Evolutionary conservation across 306 rosid genomes (phyloP).

Genomic region (Lathyrus aphaca): DNA sequence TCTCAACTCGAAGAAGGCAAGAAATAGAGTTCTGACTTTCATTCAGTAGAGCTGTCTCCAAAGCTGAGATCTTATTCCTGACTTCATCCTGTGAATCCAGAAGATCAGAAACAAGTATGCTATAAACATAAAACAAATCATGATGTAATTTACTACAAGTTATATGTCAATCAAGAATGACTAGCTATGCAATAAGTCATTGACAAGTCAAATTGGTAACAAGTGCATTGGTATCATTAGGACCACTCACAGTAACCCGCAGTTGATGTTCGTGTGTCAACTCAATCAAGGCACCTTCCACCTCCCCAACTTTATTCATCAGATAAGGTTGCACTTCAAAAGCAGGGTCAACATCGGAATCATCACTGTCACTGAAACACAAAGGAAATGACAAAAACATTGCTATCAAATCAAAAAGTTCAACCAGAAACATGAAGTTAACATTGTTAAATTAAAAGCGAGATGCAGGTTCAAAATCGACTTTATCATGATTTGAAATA

Average conservation of each 20-base stretch:
- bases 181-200: constrained; percentile 23
- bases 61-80: constrained; percentile 62
- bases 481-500: constrained; percentile 9
- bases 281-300: constrained; percentile 70
- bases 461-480: background rate
- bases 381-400: constrained; percentile 33
- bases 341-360: constrained; percentile 51
- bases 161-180: constrained; percentile 5
- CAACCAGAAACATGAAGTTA: constrained; percentile 28
- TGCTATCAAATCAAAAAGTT: constrained; percentile 20
- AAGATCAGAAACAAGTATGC: constrained; percentile 28
- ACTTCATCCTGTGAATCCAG: constrained; percentile 71
- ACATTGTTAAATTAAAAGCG: background rate
- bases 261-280: constrained; percentile 65
- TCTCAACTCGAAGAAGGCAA: constrained; percentile 63
- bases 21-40: constrained; percentile 60
- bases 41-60: constrained; percentile 62
- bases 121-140: constrained; percentile 33
- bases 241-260: constrained; percentile 57
- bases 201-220: constrained; percentile 13
- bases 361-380: constrained; percentile 61
- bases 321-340: constrained; percentile 56
- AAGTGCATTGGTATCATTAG: constrained; percentile 13
- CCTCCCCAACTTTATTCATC: constrained; percentile 66
- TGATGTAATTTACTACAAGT: constrained; percentile 9